A percentile compares a stretch with the other conserved stretches of the same genome.
phyloP scores from a whole-genome alignment of 805 yeast species.

The Dipodascopsis tothii region DNA sequence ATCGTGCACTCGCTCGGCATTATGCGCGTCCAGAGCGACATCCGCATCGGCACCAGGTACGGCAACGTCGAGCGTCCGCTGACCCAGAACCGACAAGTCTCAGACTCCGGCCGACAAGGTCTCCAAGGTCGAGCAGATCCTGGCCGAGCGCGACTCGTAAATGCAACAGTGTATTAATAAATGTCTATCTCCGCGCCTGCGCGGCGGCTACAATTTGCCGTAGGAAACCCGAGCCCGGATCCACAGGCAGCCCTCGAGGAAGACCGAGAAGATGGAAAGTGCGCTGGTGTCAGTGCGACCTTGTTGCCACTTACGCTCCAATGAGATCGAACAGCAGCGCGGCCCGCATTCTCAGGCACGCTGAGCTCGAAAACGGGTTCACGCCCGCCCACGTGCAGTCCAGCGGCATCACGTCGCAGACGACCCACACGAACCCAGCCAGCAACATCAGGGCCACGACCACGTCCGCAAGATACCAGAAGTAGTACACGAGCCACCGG shows the following conservation, averaged over 20 bases:
- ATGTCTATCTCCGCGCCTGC: too few relatives aligned
- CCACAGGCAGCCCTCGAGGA: too few relatives aligned
- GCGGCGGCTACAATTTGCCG: too few relatives aligned
- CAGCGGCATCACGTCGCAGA: constrained; percentile 5
- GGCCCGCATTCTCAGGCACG: constrained; percentile 17
- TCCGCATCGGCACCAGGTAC: constrained; percentile 67
- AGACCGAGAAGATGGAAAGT: too few relatives aligned
- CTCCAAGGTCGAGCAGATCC: constrained; percentile 16
- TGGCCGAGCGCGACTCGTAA: constrained; percentile 11
- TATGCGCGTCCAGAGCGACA: constrained; percentile 74
- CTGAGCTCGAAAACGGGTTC: constrained; percentile 11
- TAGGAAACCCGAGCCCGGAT: too few relatives aligned
- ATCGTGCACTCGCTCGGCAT: constrained; percentile 64
- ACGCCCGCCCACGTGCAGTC: constrained; percentile 14
- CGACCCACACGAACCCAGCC: constrained; percentile 6
- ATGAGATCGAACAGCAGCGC: constrained; percentile 11
- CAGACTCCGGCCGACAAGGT: constrained; percentile 23
- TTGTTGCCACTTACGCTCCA: constrained; percentile 8
- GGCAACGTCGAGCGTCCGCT: constrained; percentile 27
- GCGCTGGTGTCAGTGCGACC: not conserved
- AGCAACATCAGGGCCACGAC: constrained; percentile 4
- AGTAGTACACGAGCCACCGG: not conserved
- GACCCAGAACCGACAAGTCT: constrained; percentile 16
- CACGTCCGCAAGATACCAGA: constrained; percentile 12
- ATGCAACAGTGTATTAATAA: too few relatives aligned